These are phyloP conservation scores for Penicillium parvum DNA, from an alignment of 495 filamentous ascomycete species.

Conservation along the genomic window DNA sequence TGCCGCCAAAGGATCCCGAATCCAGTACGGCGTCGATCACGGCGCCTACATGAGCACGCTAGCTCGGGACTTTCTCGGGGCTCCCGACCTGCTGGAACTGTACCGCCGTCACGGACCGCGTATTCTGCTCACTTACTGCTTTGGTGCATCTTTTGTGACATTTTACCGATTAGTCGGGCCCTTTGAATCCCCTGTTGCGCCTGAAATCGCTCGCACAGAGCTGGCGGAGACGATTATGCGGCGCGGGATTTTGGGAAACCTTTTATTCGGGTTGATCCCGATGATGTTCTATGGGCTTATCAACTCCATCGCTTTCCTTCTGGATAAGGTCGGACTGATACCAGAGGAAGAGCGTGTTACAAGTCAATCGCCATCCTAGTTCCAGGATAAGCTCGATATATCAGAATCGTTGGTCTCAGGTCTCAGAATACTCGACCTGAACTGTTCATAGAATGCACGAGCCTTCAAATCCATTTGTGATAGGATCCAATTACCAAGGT, in stretches of 20 bases:
- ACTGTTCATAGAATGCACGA: no score
- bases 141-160: constrained; percentile 15
- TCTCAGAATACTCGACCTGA: no score
- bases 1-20: constrained; percentile 8
- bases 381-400: no score
- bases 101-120: constrained; percentile 10
- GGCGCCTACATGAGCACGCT: constrained; percentile 16
- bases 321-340: constrained; percentile 10
- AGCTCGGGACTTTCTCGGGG: constrained; percentile 12
- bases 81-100: constrained; percentile 8
- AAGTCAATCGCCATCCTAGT: no score
- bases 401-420: no score
- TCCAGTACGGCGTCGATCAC: constrained; percentile 15
- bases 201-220: constrained; percentile 11
- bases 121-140: constrained; percentile 11
- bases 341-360: no score
- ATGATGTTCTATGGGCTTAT: constrained; percentile 14
- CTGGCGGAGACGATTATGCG: constrained; percentile 12
- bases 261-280: constrained; percentile 12
- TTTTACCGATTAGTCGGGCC: constrained; percentile 13
- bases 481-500: no score
- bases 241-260: constrained; percentile 8
- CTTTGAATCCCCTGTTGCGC: constrained; percentile 13
- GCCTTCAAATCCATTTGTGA: no score
- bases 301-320: constrained; percentile 8